Conservation (phyloP, 164 flowering plant genomes). For the Euptelea pleiosperma region DNA sequence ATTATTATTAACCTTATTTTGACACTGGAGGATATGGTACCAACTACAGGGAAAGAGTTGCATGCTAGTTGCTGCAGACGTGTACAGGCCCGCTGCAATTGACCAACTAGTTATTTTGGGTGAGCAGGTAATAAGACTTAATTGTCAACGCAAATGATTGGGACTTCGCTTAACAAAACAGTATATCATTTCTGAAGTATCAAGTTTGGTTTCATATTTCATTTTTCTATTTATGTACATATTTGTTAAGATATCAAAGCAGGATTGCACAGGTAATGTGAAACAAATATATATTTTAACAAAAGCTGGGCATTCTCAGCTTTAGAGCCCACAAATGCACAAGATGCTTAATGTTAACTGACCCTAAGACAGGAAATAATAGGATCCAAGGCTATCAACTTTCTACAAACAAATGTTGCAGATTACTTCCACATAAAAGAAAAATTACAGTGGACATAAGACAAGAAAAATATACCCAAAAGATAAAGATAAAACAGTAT, state of each 20-base stretch:
- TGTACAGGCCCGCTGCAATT: conserved; percentile 98
- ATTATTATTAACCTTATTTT: conserved; percentile 8
- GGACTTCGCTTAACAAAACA: background rate
- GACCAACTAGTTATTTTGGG: conserved; percentile 94
- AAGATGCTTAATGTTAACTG: background rate
- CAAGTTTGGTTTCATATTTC: too few relatives aligned
- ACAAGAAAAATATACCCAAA: too few relatives aligned
- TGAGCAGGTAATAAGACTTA: conserved; percentile 53
- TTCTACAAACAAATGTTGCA: too few relatives aligned
- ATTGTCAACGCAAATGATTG: background rate
- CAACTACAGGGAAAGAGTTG: conserved; percentile 78
- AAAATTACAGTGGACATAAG: too few relatives aligned
- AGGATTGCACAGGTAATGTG: too few relatives aligned
- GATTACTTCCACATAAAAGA: too few relatives aligned
- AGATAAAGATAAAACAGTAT: too few relatives aligned
- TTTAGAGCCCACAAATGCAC: background rate
- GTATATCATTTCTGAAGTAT: background rate
- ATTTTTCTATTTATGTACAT: too few relatives aligned
- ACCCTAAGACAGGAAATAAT: too few relatives aligned
- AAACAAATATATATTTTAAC: too few relatives aligned
- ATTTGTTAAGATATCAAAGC: too few relatives aligned
- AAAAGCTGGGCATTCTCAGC: background rate
- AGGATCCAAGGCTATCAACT: too few relatives aligned
- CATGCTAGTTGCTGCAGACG: conserved; percentile 95
- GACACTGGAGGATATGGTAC: conserved; percentile 8